These are phyloP conservation scores for Brassica carinata DNA, from an alignment of 345 rosid genomes.

Conservation along the genomic window DNA sequence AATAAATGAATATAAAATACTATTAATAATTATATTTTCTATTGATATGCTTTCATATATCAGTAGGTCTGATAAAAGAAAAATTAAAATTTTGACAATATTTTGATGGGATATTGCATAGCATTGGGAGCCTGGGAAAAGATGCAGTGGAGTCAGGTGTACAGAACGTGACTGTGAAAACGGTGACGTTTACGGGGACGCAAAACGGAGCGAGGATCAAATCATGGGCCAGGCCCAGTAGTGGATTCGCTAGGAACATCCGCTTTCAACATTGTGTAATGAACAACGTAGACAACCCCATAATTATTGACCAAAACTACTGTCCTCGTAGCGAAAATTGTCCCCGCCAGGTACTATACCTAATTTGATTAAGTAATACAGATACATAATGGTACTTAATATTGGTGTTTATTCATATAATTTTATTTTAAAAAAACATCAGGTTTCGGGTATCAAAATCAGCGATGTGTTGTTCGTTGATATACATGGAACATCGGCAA, in stretches of 20 bases:
- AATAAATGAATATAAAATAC: not conserved
- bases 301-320: conserved; percentile 63
- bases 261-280: conserved; percentile 48
- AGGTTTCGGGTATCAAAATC: conserved; percentile 64
- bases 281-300: conserved; percentile 52
- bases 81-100: not conserved
- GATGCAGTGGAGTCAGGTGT: conserved; percentile 47
- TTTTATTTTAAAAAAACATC: not conserved
- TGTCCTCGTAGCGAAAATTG: conserved; percentile 52
- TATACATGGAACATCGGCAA: conserved; percentile 67
- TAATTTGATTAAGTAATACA: not conserved
- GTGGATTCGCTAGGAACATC: conserved; percentile 48
- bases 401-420: not conserved
- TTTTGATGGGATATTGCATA: conserved; percentile 8
- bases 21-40: not conserved
- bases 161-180: conserved; percentile 51
- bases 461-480: conserved; percentile 58
- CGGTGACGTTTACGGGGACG: conserved; percentile 40
- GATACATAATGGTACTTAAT: not conserved
- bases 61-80: not conserved
- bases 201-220: conserved; percentile 62
- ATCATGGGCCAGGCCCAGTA: conserved; percentile 64
- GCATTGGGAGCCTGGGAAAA: conserved; percentile 58
- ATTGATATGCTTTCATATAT: not conserved
- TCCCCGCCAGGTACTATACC: conserved; percentile 39